These are phyloP conservation scores for Plasmodium vivax DNA, from an alignment of 169 alveolate species.

Conservation along the genomic window DNA sequence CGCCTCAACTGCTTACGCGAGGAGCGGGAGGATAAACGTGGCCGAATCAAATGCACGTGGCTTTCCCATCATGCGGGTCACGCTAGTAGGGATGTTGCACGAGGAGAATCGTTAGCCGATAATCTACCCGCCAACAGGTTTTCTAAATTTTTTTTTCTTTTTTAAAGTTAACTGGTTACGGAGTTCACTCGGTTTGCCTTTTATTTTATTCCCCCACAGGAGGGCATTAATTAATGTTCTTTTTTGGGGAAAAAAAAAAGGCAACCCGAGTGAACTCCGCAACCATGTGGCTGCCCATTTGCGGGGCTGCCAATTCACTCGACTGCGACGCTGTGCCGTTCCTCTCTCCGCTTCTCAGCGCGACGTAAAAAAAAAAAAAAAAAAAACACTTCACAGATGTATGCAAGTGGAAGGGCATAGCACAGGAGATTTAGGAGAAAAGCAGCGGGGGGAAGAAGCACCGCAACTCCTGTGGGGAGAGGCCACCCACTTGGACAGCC, in stretches of 20 bases:
- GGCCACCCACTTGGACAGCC: background rate
- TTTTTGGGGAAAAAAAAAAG: background rate
- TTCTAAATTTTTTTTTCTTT: too few species aligned
- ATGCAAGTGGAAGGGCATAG: background rate
- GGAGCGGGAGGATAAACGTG: background rate
- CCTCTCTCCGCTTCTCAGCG: background rate
- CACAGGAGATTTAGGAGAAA: background rate
- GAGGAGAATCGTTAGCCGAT: background rate
- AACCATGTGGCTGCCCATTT: background rate
- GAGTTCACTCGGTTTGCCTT: too few species aligned
- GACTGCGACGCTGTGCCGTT: background rate
- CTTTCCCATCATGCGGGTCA: background rate
- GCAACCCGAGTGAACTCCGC: background rate
- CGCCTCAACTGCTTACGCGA: background rate
- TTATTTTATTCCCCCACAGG: background rate
- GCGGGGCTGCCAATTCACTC: too few species aligned
- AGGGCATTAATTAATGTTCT: background rate
- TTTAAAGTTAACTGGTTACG: too few species aligned
- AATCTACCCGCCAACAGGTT: background rate
- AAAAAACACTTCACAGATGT: background rate
- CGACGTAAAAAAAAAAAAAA: background rate
- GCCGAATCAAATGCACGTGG: background rate
- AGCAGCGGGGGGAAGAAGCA: background rate
- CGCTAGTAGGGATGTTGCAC: background rate
- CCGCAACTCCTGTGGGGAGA: background rate